Base-by-base conservation (phyloP, 2,329 filamentous ascomycete genomes). In the Phaeosphaeria sp. region DNA sequence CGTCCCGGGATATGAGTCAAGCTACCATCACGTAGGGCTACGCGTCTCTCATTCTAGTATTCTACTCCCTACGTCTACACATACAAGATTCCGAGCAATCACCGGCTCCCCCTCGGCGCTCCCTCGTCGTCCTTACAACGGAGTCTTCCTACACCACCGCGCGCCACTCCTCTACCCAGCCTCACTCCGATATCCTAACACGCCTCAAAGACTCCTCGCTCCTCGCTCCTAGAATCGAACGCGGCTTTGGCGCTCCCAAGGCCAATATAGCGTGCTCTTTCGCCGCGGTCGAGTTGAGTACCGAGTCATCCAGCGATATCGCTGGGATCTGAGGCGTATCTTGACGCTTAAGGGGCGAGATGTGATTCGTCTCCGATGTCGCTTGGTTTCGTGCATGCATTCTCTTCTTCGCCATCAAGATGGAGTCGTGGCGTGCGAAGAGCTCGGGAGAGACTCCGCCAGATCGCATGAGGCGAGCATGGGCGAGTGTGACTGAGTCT, bases 401-500 rank as follows among this genome's bases (percentile, higher is more conserved):
- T 1, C 68, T 67, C 59, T 67, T 72, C 56, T 66, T 72, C 9
- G 67, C 69, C n/a, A 70, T 56, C 1, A 53, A 50, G 1, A 69
- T 53, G 1, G 69, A 71, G 42, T 73, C 66, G 7, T 59, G 42
- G 33, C 68, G 66, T n/a, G 61, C 56, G 18, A 69, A 63, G 6
- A 70, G 59, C 25, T 70, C 70, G 0, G 66, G 63, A 7, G 64
- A 62, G 0, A 68, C 39, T 2, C 55, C 58, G 5, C 64, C 56
- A 20, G 66, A 55, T 4, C 56, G 58, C 6, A 68, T 27, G n/a
- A 75, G 57, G 21, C 73, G 69, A 6, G 63, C 63, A 25, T 67
- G 68, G 6, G 71, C 69, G n/a, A 75, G 56, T 1, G 69, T 60
- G 0, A 75, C 59, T 0, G 74, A 77, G 49, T 77, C 72, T 22